Evolutionary conservation across 2,329 filamentous ascomycete species (phyloP).

Genomic region (Macroventuria anomochaeta): DNA sequence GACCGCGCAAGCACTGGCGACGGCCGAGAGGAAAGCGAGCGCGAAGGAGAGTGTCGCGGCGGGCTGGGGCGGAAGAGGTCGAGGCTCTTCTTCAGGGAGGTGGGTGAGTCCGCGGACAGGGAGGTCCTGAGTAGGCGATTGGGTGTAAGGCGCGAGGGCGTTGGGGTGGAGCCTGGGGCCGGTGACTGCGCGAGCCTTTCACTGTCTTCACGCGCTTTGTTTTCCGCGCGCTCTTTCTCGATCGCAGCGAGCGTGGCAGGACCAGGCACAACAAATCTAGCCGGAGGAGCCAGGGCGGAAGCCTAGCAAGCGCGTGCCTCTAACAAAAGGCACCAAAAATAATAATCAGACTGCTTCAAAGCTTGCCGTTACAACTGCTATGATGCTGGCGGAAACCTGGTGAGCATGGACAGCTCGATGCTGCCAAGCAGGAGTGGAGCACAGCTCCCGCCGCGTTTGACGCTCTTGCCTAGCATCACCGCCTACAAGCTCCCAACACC

Average conservation of each 20-base stretch:
- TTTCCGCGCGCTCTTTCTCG: conserved; percentile 12
- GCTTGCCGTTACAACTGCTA: background rate
- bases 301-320: conserved; percentile 13
- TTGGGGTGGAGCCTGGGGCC: conserved; percentile 20
- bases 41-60: conserved; percentile 23
- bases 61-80: conserved; percentile 36
- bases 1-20: conserved; percentile 24
- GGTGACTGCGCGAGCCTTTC: conserved; percentile 15
- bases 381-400: conserved; percentile 1
- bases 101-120: conserved; percentile 9
- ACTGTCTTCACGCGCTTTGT: conserved; percentile 14
- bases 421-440: conserved; percentile 8
- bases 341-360: background rate
- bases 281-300: conserved; percentile 17
- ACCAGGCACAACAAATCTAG: conserved; percentile 14
- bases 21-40: conserved; percentile 22
- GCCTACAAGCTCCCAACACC: background rate
- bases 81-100: conserved; percentile 22
- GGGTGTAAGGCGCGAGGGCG: conserved; percentile 12
- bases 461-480: conserved; percentile 1
- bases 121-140: conserved; percentile 8
- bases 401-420: conserved; percentile 2
- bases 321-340: conserved; percentile 10
- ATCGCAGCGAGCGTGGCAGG: conserved; percentile 13
- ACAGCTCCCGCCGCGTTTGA: conserved; percentile 13